Conservation (phyloP, 2,329 filamentous ascomycete genomes). For the Aplosporella prunicola region DNA sequence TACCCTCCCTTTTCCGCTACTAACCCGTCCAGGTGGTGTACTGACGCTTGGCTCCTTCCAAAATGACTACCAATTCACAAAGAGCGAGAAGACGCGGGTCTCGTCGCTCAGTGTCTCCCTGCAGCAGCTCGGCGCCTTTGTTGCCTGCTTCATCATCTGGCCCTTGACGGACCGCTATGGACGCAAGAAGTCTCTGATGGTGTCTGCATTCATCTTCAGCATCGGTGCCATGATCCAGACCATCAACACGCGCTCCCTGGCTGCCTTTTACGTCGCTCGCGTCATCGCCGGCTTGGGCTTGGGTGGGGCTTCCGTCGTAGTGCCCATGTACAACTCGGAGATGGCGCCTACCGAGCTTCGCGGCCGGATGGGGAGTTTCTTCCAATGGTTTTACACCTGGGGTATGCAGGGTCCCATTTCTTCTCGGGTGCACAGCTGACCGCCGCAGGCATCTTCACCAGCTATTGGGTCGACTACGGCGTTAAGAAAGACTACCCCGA, state of each 20-base stretch:
- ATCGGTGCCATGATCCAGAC: constrained; percentile 38
- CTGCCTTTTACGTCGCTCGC: constrained; percentile 39
- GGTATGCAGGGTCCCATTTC: constrained; percentile 18
- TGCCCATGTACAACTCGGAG: constrained; percentile 39
- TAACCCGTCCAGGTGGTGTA: constrained; percentile 29
- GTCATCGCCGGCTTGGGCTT: constrained; percentile 53
- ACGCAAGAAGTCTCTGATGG: constrained; percentile 36
- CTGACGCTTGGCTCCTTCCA: constrained; percentile 37
- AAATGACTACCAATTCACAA: constrained; percentile 34
- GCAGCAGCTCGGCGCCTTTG: constrained; percentile 44
- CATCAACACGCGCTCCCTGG: constrained; percentile 36
- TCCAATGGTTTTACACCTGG: constrained; percentile 43
- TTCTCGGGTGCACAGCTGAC: neutral
- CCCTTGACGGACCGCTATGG: constrained; percentile 40
- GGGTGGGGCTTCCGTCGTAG: constrained; percentile 33
- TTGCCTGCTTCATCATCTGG: constrained; percentile 42
- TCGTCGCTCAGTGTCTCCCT: constrained; percentile 42
- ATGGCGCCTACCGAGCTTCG: constrained; percentile 39
- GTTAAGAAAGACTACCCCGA: constrained; percentile 26
- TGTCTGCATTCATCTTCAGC: constrained; percentile 35
- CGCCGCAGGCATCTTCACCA: constrained; percentile 32
- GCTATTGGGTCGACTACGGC: constrained; percentile 47
- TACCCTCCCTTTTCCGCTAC: neutral
- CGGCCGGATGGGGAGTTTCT: constrained; percentile 36
- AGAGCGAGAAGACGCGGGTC: constrained; percentile 29